Evolutionary conservation across 163 green algal species (phyloP).

Genomic region (Chlamydomonas reinhardtii): DNA sequence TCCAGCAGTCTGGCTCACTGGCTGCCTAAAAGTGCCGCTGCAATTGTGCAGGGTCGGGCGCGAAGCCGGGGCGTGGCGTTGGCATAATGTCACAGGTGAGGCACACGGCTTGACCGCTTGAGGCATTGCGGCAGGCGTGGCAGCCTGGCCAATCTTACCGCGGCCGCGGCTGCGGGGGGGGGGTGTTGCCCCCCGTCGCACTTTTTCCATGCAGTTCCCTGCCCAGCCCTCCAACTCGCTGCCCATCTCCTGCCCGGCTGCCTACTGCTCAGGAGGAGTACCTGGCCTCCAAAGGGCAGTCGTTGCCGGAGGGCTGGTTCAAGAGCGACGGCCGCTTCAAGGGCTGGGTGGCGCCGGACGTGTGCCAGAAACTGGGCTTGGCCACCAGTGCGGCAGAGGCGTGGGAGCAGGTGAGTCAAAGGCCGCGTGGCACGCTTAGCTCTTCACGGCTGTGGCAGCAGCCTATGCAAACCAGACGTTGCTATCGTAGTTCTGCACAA

Average conservation of each 20-base stretch:
- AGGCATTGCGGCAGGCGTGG: too few species aligned
- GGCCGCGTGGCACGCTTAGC: slow-evolving; percentile 10
- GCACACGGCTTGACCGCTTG: too few species aligned
- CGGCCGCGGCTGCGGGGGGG: too few species aligned
- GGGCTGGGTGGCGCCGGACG: slow-evolving; percentile 66
- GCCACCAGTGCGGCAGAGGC: slow-evolving; percentile 57
- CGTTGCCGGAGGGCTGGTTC: slow-evolving; percentile 41
- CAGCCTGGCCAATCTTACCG: too few species aligned
- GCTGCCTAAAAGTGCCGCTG: too few species aligned
- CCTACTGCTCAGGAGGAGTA: slow-evolving; percentile 50
- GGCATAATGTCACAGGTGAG: slow-evolving; percentile 16
- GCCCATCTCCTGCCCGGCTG: too few species aligned
- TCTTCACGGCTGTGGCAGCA: neutral
- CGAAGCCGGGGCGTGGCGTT: neutral
- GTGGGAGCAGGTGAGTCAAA: slow-evolving; percentile 58
- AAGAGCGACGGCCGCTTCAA: slow-evolving; percentile 62
- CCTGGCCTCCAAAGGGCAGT: slow-evolving; percentile 53
- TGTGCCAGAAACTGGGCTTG: slow-evolving; percentile 65
- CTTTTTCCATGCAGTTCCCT: neutral
- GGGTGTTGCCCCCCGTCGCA: too few species aligned
- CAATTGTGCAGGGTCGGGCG: neutral
- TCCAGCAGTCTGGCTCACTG: too few species aligned
- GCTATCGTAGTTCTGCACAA: too few species aligned
- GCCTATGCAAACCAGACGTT: too few species aligned
- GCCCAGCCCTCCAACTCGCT: neutral